Evolutionary conservation across 768 basidiomycete species (phyloP).

Genomic region (Gelatoporia subvermispora): DNA sequence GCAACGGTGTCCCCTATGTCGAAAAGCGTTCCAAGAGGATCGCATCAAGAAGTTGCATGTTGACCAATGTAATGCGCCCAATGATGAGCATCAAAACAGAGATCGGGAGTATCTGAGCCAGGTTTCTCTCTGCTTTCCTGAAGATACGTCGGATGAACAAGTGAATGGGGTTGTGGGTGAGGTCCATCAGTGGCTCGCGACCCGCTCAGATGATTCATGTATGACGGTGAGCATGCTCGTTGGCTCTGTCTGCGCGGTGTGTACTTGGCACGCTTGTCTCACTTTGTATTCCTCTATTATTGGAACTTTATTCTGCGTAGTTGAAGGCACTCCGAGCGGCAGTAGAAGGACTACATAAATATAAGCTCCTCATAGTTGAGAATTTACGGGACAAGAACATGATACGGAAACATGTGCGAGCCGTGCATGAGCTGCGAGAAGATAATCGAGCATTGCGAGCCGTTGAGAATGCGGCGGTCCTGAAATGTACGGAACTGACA

Average conservation of each 20-base stretch:
- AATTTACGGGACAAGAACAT: constrained; percentile 1
- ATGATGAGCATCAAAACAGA: constrained; percentile 2
- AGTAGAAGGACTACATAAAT: constrained; percentile 33
- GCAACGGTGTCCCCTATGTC: constrained; percentile 59
- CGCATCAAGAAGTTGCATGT: constrained; percentile 66
- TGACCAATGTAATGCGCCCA: constrained; percentile 27
- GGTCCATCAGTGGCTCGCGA: constrained; percentile 47
- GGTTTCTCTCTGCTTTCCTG: constrained; percentile 30
- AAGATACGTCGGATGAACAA: constrained; percentile 27
- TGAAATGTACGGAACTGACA: not conserved
- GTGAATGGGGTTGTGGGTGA: constrained; percentile 39
- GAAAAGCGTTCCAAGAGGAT: constrained; percentile 52
- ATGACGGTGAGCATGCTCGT: not conserved
- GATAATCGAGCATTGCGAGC: too few species aligned
- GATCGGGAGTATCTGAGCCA: constrained; percentile 28
- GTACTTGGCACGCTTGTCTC: not conserved
- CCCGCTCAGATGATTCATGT: constrained; percentile 34
- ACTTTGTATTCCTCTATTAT: too few species aligned
- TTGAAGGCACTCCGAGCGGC: constrained; percentile 27
- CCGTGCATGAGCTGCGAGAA: not conserved
- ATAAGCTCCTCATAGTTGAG: constrained; percentile 30
- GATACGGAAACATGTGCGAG: not conserved
- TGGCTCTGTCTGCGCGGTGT: too few species aligned
- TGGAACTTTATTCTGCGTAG: too few species aligned
- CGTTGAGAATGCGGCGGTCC: too few species aligned